Base-by-base conservation (phyloP, 192 early-diverging fungal species). In the Backusella mclennaniae region DNA sequence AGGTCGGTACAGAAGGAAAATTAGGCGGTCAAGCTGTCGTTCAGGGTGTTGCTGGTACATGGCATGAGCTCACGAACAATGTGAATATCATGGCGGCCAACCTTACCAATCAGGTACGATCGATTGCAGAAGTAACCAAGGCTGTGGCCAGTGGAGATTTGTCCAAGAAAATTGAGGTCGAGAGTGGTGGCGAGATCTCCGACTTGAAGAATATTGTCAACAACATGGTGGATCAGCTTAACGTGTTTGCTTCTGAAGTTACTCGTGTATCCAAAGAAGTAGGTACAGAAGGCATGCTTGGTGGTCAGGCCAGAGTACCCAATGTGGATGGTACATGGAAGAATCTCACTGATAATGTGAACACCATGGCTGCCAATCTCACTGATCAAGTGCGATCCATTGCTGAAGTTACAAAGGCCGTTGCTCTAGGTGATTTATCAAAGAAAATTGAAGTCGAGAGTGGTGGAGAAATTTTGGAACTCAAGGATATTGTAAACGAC, bases 21-120 rank as follows among this genome's bases (percentile, higher is more conserved):
- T 83, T 94, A 14, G 93, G 93, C 31, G 93, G 87, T 6, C 91
- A 93, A 72, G 94, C 93, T 0, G 83, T 88, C 12, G 94, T 95
- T 0, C 75, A 83, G 6, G 92, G 90, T 73, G 93, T 93, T 0
- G 82, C 78, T 5, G 87, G 85, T 26, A 26, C 26, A 26, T 26
- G 26, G 26, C 26, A 26, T 46, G 87, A 89, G 23, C 69, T 90
- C 6, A 89, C 89, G 0, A 86, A 87, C 7, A 85, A 86, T n/a
- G 89, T 90, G 6, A 90, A 90, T 33, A 87, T 84, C 3, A 90
- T 88, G 87, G 89, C 89, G 0, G 85, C 80, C 39, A 90, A 90
- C 77, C 83, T 91, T 35, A 89, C 92, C 0, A 88, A 87, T 72
- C 92, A 93, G 74, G 90, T 91, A 12, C 86, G 79, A 6, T 69